Base-by-base conservation (phyloP, 2,329 filamentous ascomycete genomes). In the Colletotrichum kahawae region DNA sequence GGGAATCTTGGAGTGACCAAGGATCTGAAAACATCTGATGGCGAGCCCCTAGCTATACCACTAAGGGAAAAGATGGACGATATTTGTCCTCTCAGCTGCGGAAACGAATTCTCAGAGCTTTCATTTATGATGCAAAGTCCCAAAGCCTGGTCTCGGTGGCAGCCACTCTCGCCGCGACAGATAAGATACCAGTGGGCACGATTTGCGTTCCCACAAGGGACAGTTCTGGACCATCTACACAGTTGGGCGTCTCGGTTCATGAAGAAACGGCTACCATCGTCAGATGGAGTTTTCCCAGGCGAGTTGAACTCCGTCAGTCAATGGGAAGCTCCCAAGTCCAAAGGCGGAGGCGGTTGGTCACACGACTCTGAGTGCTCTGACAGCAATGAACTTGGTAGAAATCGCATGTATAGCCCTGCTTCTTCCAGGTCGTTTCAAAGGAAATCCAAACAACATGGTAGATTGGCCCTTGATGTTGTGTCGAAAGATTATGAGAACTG, bases 381-480 rank as follows among this genome's bases (percentile, higher is more conserved):
- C 1, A 13, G 5, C 6, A 4, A 48, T 21, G n/a, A 2, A 4
- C n/a, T 48, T 1, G 5, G 3, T 3, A 18, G n/a, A 21, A 13
- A 3, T 48, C 3, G 5, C 7, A 21, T 21, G 21, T 1, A 12
- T 43, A 0, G 5, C 0, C 43, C 10, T 21, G 43, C 5, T 5
- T 48, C 43, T 13, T 48, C 43, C 12, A 5, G 10, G 43, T 12
- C 9, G n/a, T 48, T 21, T 10, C 9, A 48, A 7, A 5, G 5
- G 21, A 13, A 48, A 7, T 18, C 1, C 43, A 48, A 9, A 21
- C 21, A 21, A 21, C 21, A 21, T 21, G 21, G 21, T 21, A 0
- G 18, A n/a, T 0, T 9, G 1, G 9, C 8, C 9, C 8, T 2
- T n/a, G 5, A n/a, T 48, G 38, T 0, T n/a, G 38, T 5, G 38